A percentile compares a stretch with the other conserved stretches of the same genome.
These are phyloP conservation scores for Ustilago nuda DNA, from an alignment of 1,284 basidiomycete genomes.

Conservation along the genomic window DNA sequence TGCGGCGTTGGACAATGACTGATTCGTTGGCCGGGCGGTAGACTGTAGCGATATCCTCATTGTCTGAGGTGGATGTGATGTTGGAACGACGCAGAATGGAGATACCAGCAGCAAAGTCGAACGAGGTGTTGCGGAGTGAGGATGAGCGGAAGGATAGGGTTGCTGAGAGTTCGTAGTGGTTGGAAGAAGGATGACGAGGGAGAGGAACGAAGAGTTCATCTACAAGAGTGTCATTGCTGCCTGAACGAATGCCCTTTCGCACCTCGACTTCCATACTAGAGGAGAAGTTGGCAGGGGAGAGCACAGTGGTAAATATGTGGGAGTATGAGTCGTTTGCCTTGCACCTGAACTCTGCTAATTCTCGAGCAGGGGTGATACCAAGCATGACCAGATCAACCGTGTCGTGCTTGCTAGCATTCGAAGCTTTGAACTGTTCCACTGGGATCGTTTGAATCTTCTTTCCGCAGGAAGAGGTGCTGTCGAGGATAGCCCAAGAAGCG, in stretches of 20 bases:
- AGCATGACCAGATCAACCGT: constrained; percentile 35
- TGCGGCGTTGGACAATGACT: constrained; percentile 27
- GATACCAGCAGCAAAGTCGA: constrained; percentile 29
- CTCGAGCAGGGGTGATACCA: constrained; percentile 23
- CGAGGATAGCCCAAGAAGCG: constrained; percentile 38
- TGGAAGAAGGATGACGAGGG: constrained; percentile 7
- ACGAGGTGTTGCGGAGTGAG: constrained; percentile 23
- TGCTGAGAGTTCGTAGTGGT: constrained; percentile 30
- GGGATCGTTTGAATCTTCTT: constrained; percentile 22
- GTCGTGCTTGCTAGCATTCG: neutral
- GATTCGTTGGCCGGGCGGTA: constrained; percentile 38
- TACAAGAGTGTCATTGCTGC: constrained; percentile 7
- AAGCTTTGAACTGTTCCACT: constrained; percentile 14
- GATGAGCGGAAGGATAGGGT: constrained; percentile 27
- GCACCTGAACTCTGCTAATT: constrained; percentile 16
- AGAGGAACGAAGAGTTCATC: constrained; percentile 34
- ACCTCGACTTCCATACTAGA: constrained; percentile 1
- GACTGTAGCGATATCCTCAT: constrained; percentile 33
- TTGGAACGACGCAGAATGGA: constrained; percentile 25
- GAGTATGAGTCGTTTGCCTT: constrained; percentile 22
- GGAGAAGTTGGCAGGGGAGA: constrained; percentile 5
- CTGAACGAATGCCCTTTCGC: constrained; percentile 16
- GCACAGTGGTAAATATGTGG: neutral
- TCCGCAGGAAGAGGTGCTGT: constrained; percentile 1
- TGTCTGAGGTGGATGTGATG: neutral